A percentile compares a stretch with the other conserved stretches of the same genome.
These are phyloP conservation scores for Davidsoniella australis DNA, from an alignment of 2,329 filamentous ascomycete species.

Conservation along the genomic window DNA sequence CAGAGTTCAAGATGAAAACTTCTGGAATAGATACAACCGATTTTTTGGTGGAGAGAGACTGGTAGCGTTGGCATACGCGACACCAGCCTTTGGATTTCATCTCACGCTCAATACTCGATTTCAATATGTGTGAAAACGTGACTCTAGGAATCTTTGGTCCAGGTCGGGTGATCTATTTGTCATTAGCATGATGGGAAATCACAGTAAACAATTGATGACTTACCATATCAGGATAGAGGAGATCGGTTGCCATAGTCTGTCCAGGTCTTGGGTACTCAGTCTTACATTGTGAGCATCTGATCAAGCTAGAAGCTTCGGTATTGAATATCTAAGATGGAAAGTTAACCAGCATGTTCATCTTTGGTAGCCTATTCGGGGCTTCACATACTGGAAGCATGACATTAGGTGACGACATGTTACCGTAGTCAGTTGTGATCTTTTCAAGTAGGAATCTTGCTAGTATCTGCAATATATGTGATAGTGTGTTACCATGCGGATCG, in stretches of 20 bases:
- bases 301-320: constrained; percentile 54
- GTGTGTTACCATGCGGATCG: constrained; percentile 53
- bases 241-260: constrained; percentile 66
- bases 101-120: constrained; percentile 78
- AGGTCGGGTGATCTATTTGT: constrained; percentile 17
- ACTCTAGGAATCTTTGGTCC: constrained; percentile 35
- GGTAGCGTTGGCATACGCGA: constrained; percentile 75
- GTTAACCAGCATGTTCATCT: neutral
- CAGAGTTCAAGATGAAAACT: constrained; percentile 78
- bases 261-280: constrained; percentile 72
- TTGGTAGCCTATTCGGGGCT: neutral
- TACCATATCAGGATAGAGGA: constrained; percentile 49
- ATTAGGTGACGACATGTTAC: constrained; percentile 40
- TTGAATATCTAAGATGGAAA: constrained; percentile 33
- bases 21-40: constrained; percentile 66
- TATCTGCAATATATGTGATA: constrained; percentile 55
- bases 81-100: constrained; percentile 88
- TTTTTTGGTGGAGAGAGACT: constrained; percentile 70
- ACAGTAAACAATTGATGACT: neutral
- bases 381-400: constrained; percentile 49
- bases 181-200: neutral
- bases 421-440: constrained; percentile 59
- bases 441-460: constrained; percentile 75
- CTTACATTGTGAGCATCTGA: constrained; percentile 71
- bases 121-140: constrained; percentile 82